A percentile compares a stretch with the other conserved stretches of the same genome.
Evolutionary conservation across 2,329 filamentous ascomycete genomes (phyloP).

Genomic region (Penicillium sp.): DNA sequence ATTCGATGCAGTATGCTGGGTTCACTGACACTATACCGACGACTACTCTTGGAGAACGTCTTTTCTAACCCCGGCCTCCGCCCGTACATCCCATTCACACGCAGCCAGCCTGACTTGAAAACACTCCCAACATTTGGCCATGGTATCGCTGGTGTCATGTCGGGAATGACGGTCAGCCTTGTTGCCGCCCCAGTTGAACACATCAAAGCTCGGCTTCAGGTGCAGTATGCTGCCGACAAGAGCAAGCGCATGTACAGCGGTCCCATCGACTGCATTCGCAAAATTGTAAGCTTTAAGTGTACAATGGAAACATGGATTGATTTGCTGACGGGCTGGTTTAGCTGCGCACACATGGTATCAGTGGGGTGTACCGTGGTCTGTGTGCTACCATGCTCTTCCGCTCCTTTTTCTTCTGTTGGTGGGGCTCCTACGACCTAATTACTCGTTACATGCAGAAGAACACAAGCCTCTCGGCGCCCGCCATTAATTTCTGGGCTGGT

Average conservation of each 20-base stretch:
- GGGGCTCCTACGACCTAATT: constrained; percentile 89
- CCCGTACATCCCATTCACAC: constrained; percentile 37
- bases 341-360: constrained; percentile 65
- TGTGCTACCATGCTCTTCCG: constrained; percentile 83
- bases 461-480: constrained; percentile 71
- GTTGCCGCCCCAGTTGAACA: constrained; percentile 94
- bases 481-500: constrained; percentile 95
- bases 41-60: constrained; percentile 75
- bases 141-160: constrained; percentile 81
- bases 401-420: constrained; percentile 97
- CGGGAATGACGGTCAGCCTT: constrained; percentile 87
- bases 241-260: constrained; percentile 76
- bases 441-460: constrained; percentile 65
- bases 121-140: constrained; percentile 76
- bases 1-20: constrained; percentile 70
- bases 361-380: constrained; percentile 83
- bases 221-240: constrained; percentile 85
- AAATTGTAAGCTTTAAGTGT: constrained; percentile 47
- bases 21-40: constrained; percentile 84
- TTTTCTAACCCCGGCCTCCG: constrained; percentile 59
- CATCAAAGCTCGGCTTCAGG: constrained; percentile 88
- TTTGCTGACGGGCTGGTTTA: constrained; percentile 18
- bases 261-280: constrained; percentile 77
- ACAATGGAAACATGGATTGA: not conserved
- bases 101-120: constrained; percentile 34